These are phyloP conservation scores for Lepiota brunneoincarnata DNA, from an alignment of 768 basidiomycete genomes.

Conservation along the genomic window DNA sequence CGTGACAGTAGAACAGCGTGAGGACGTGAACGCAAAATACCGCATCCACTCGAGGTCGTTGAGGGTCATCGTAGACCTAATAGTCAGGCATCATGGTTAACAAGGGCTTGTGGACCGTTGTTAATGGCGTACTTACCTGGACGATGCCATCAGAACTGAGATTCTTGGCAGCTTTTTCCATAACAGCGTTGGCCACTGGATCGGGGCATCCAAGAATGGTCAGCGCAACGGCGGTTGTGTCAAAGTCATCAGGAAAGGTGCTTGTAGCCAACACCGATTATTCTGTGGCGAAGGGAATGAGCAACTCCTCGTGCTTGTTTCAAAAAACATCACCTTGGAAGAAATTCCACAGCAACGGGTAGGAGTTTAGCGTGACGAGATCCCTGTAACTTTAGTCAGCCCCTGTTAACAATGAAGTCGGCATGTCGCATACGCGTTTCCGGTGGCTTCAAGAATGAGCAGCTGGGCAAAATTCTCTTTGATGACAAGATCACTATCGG, in stretches of 20 bases:
- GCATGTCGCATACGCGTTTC: conserved; percentile 32
- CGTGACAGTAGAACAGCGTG: too few species aligned
- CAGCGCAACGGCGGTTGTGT: conserved; percentile 55
- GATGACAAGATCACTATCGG: conserved; percentile 36
- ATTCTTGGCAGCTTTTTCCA: conserved; percentile 58
- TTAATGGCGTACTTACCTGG: conserved; percentile 35
- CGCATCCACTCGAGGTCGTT: too few species aligned
- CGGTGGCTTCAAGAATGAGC: conserved; percentile 51
- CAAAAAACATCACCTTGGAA: conserved; percentile 36
- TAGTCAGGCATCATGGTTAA: too few species aligned
- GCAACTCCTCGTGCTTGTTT: conserved; percentile 7
- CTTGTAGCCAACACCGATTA: conserved; percentile 42
- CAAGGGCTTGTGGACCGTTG: too few species aligned
- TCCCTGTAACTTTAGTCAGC: conserved; percentile 24
- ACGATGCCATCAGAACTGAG: conserved; percentile 49
- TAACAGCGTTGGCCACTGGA: conserved; percentile 35
- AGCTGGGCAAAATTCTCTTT: conserved; percentile 60
- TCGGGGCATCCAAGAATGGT: conserved; percentile 35
- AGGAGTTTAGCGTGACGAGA: conserved; percentile 41
- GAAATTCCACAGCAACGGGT: conserved; percentile 50
- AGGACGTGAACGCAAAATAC: too few species aligned
- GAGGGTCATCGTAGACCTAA: too few species aligned
- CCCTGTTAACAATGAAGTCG: neutral
- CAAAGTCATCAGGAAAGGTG: conserved; percentile 51
- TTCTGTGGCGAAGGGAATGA: conserved; percentile 19